Base-by-base conservation (phyloP, 2,329 filamentous ascomycete genomes). In the Botrytis hyacinthi region DNA sequence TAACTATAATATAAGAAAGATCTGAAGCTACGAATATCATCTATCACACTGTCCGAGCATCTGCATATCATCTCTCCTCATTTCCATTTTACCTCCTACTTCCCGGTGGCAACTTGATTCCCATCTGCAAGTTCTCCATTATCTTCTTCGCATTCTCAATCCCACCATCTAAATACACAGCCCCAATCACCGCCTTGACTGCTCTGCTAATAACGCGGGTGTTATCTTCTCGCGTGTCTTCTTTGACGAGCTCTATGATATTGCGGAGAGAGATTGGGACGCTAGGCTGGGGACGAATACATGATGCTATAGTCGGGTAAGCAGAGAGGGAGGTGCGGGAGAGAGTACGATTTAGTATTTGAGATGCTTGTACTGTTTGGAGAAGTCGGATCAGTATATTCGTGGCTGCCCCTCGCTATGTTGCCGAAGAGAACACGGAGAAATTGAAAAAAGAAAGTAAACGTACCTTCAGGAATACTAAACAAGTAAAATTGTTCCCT, bases 151-250 rank as follows among this genome's bases (percentile, higher is more conserved):
- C 77, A 26, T 51, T 73, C 6, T 76, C 68, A 32, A 72, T 68
- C 22, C 78, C 77, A 22, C 77, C 77, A 76, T 79, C 76, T 44
- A 73, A 76, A 65, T 76, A 77, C 2, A 77, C 76, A 9, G 78
- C 77, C 18, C 78, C 77, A 46, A 78, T 74, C 4, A 78, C 73
- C 22, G 78, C 78, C 59, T 75, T 74, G 22, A 78, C 74, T 20
- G 72, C 77, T 61, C 75, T 76, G 18, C 73, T 73, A 51, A 76
- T 72, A 2, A 65, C 72, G 26, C 73, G 71, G 18, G 70, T 62
- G 16, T 44, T 65, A 60, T 77, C 73, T 65, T 76, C 74, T 29
- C 69, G 69, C 48, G 57, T n/a, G 62, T 78, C 78, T 12, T 76
- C 73, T 40, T 73, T 76, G 4, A 76, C 18, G n/a, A 75, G 18